phyloP scores from a whole-genome alignment of 2,329 filamentous ascomycete species.

The Reticulascus tulasneorum region DNA sequence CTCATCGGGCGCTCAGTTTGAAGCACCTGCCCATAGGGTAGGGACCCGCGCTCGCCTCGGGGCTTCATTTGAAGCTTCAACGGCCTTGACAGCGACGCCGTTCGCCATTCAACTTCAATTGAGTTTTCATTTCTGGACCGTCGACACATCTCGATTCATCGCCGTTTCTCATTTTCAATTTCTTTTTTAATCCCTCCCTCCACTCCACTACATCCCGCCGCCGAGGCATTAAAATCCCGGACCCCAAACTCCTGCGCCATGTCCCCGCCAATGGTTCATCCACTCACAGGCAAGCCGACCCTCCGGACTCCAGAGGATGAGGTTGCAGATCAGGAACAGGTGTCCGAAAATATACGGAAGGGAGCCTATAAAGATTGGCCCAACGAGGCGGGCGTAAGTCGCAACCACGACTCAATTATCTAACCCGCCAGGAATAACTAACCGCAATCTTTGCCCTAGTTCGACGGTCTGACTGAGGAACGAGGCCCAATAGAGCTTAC shows the following conservation, averaged over 20 bases:
- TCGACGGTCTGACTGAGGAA: conserved; percentile 64
- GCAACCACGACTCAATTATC: not conserved
- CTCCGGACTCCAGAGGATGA: conserved; percentile 11
- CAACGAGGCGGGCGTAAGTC: conserved; percentile 41
- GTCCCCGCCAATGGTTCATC: not conserved
- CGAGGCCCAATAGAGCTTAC: conserved; percentile 58
- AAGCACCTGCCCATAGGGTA: too few relatives aligned
- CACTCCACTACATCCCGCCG: too few relatives aligned
- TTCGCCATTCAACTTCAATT: not conserved
- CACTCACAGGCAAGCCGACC: not conserved
- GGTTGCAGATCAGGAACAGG: conserved; percentile 6
- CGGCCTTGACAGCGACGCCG: too few relatives aligned
- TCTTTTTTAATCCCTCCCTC: not conserved
- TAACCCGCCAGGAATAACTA: not conserved
- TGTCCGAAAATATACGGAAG: conserved; percentile 13
- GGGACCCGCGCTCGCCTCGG: too few relatives aligned
- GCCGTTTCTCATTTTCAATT: too few relatives aligned
- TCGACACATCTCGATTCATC: too few relatives aligned
- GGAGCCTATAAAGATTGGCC: conserved; percentile 40
- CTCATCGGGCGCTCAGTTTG: too few relatives aligned
- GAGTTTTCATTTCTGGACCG: not conserved
- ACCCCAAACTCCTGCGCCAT: not conserved
- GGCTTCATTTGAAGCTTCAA: too few relatives aligned
- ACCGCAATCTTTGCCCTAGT: conserved; percentile 39
- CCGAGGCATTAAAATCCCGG: too few relatives aligned